phyloP scores from a whole-genome alignment of 1,139 yeast species.

The Hyphopichia burtonii region DNA sequence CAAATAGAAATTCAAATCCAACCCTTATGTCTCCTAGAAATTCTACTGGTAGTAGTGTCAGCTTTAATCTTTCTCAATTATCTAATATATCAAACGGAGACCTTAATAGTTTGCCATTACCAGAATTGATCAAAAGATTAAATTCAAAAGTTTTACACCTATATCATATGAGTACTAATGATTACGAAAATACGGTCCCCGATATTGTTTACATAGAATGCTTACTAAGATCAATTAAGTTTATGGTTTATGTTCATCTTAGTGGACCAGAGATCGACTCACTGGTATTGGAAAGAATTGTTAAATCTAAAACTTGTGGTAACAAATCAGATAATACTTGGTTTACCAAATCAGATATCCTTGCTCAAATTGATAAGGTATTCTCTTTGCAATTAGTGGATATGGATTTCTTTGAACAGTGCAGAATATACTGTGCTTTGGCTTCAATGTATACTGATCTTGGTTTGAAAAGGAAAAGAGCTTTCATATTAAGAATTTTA shows the following conservation, averaged over 20 bases:
- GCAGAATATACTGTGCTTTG: conserved; percentile 62
- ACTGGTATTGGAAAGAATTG: conserved; percentile 39
- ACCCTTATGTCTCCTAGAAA: conserved; percentile 29
- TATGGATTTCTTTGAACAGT: conserved; percentile 52
- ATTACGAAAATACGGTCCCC: conserved; percentile 77
- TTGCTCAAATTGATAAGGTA: conserved; percentile 48
- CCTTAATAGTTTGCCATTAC: conserved; percentile 26
- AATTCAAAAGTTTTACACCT: conserved; percentile 49
- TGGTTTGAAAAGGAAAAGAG: conserved; percentile 63
- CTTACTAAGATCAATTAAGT: conserved; percentile 59
- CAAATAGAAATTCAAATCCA: conserved; percentile 8
- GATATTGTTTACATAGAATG: conserved; percentile 78
- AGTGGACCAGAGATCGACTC: conserved; percentile 49
- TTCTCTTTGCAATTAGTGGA: conserved; percentile 39
- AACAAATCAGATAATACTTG: conserved; percentile 16
- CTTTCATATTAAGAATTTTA: conserved; percentile 65
- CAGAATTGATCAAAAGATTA: conserved; percentile 51
- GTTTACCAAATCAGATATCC: conserved; percentile 41
- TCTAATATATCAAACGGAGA: conserved; percentile 20
- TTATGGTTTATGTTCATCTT: conserved; percentile 55
- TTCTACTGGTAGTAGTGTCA: conserved; percentile 24
- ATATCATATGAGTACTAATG: conserved; percentile 59
- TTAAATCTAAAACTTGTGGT: conserved; percentile 13
- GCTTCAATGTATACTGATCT: conserved; percentile 65
- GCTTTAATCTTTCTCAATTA: conserved; percentile 12